Conservation (phyloP, 1,284 basidiomycete genomes). For the Ceratobasidium sp. region DNA sequence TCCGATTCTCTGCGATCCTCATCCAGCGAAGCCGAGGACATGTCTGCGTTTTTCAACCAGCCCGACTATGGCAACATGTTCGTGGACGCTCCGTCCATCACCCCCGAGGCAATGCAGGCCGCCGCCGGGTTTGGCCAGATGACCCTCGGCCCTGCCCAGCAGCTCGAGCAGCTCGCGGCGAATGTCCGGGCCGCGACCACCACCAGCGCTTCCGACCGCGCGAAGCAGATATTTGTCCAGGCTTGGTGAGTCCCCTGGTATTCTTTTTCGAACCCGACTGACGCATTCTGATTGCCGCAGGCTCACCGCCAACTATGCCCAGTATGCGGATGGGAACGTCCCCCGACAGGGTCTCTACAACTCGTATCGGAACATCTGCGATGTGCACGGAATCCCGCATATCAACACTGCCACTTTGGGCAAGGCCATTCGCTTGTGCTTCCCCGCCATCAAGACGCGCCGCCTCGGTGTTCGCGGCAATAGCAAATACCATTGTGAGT, state of each 20-base stretch:
- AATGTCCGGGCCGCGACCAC: constrained; percentile 89
- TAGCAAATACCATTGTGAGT: constrained; percentile 91
- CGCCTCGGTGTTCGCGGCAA: constrained; percentile 91
- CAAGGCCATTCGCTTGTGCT: constrained; percentile 92
- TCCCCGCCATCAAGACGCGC: constrained; percentile 93
- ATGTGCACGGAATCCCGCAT: constrained; percentile 89
- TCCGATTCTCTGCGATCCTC: constrained; percentile 76
- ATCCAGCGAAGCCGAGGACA: constrained; percentile 85
- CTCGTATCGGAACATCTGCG: constrained; percentile 90
- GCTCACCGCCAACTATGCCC: constrained; percentile 88
- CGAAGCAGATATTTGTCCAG: constrained; percentile 91
- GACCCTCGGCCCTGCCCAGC: constrained; percentile 78
- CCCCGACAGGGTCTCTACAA: constrained; percentile 90
- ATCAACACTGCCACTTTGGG: constrained; percentile 95
- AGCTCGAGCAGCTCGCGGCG: constrained; percentile 84
- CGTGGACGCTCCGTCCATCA: constrained; percentile 65
- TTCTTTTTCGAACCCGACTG: neutral
- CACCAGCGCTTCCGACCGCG: constrained; percentile 87
- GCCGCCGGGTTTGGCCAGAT: constrained; percentile 74
- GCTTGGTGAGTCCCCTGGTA: constrained; percentile 72
- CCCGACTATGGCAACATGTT: constrained; percentile 73
- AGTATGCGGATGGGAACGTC: constrained; percentile 92
- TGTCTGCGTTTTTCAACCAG: constrained; percentile 66
- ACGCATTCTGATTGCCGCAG: constrained; percentile 59
- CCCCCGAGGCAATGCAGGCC: constrained; percentile 39